Evolutionary conservation across 1,284 basidiomycete genomes (phyloP).

Genomic region (Ceratorhiza oryzae-sativae): DNA sequence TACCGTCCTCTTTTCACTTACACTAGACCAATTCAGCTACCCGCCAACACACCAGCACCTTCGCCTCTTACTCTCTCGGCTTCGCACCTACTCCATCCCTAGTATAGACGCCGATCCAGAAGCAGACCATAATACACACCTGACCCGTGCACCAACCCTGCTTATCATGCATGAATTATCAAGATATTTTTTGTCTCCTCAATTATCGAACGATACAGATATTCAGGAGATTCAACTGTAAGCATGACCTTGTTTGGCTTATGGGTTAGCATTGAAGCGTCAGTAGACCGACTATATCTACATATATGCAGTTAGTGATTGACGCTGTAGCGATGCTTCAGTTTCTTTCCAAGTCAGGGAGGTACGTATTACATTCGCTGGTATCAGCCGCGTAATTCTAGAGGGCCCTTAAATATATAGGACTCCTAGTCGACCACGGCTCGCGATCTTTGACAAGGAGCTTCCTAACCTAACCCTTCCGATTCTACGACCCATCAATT

Average conservation of each 20-base stretch:
- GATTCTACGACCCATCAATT: conserved; percentile 46
- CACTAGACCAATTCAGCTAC: conserved; percentile 57
- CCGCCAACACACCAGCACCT: conserved; percentile 68
- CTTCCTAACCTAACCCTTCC: conserved; percentile 65
- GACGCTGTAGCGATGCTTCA: conserved; percentile 45
- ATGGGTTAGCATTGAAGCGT: neutral
- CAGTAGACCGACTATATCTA: conserved; percentile 34
- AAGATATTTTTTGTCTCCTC: conserved; percentile 58
- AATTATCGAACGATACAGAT: conserved; percentile 14
- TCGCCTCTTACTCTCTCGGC: conserved; percentile 61
- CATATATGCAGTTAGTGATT: conserved; percentile 37
- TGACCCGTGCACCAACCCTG: conserved; percentile 59
- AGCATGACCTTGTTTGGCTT: conserved; percentile 38
- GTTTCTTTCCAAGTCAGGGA: conserved; percentile 48
- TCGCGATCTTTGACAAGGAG: conserved; percentile 65
- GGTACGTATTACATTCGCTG: conserved; percentile 17
- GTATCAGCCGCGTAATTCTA: conserved; percentile 1
- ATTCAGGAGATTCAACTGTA: conserved; percentile 37
- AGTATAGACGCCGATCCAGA: conserved; percentile 43
- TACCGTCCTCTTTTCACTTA: neutral
- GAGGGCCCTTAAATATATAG: conserved; percentile 13
- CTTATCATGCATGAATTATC: conserved; percentile 72
- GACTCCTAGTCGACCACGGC: conserved; percentile 52
- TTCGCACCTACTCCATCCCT: conserved; percentile 46
- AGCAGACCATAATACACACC: conserved; percentile 52